phyloP scores from a whole-genome alignment of 2,329 filamentous ascomycete genomes.

The Huntiella abstrusa region DNA sequence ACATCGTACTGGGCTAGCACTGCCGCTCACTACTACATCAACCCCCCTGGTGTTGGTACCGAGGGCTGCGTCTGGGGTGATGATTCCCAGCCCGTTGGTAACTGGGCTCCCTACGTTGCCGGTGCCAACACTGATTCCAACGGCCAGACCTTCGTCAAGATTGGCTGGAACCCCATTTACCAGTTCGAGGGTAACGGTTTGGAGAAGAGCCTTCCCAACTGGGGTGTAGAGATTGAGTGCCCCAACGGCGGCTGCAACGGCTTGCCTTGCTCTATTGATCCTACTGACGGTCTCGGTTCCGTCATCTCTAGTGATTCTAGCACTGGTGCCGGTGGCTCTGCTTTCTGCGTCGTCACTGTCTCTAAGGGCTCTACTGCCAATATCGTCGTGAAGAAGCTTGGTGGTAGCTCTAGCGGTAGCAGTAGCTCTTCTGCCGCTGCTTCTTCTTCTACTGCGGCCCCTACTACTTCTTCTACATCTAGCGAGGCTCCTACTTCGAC shows the following conservation, averaged over 20 bases:
- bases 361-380: conserved; percentile 45
- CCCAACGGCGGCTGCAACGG: conserved; percentile 47
- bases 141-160: conserved; percentile 54
- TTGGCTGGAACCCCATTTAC: conserved; percentile 64
- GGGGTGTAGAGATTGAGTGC: conserved; percentile 53
- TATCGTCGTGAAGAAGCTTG: conserved; percentile 40
- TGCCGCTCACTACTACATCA: conserved; percentile 66
- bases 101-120: conserved; percentile 61
- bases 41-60: conserved; percentile 46
- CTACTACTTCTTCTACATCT: conserved; percentile 11
- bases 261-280: conserved; percentile 55
- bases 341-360: conserved; percentile 63
- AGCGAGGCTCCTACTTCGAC: conserved; percentile 11
- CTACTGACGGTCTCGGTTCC: conserved; percentile 33
- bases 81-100: conserved; percentile 41
- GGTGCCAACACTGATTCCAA: conserved; percentile 49
- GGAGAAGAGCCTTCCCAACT: conserved; percentile 38
- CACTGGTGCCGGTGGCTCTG: conserved; percentile 45
- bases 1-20: conserved; percentile 52
- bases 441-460: conserved; percentile 12
- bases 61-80: conserved; percentile 58
- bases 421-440: neutral
- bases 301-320: conserved; percentile 36
- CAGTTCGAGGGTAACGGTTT: conserved; percentile 40
- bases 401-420: conserved; percentile 22